These are phyloP conservation scores for Trichoderma sp. DNA, from an alignment of 2,329 filamentous ascomycete genomes.

Conservation along the genomic window DNA sequence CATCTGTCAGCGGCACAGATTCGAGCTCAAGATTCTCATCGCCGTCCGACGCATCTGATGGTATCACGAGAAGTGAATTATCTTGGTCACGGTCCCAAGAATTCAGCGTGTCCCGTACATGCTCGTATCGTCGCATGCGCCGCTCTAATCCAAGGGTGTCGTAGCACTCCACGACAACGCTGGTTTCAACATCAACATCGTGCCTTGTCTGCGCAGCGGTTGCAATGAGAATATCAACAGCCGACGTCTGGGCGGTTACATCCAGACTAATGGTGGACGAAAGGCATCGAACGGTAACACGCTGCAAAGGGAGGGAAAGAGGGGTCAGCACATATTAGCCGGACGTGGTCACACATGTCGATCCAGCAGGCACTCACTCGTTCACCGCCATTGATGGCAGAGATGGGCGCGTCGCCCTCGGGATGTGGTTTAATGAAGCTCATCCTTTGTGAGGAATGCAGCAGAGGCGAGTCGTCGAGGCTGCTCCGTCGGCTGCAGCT, in stretches of 20 bases:
- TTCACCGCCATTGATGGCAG: slow-evolving; percentile 78
- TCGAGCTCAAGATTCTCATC: slow-evolving; percentile 64
- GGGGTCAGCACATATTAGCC: slow-evolving; percentile 12
- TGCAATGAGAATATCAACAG: slow-evolving; percentile 70
- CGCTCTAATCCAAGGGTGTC: slow-evolving; percentile 75
- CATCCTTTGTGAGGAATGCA: slow-evolving; percentile 35
- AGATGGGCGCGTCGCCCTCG: slow-evolving; percentile 72
- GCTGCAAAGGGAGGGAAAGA: slow-evolving; percentile 42
- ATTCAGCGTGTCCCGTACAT: slow-evolving; percentile 83
- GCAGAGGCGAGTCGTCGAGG: slow-evolving; percentile 37
- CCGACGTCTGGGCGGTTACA: slow-evolving; percentile 72
- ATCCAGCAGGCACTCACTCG: slow-evolving; percentile 55
- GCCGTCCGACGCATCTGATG: slow-evolving; percentile 57
- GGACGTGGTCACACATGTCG: background rate
- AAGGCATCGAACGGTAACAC: slow-evolving; percentile 72
- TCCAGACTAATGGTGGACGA: slow-evolving; percentile 70
- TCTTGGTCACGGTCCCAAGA: slow-evolving; percentile 85
- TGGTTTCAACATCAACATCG: slow-evolving; percentile 63
- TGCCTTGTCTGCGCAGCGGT: slow-evolving; percentile 65
- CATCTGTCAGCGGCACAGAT: slow-evolving; percentile 58
- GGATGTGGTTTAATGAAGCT: slow-evolving; percentile 49
- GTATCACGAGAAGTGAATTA: slow-evolving; percentile 70
- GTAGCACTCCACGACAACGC: slow-evolving; percentile 78
- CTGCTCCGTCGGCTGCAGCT: slow-evolving; percentile 34
- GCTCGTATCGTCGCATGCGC: slow-evolving; percentile 81